Conservation (phyloP, 2,329 filamentous ascomycete species). For the Cordyceps farinosa region DNA sequence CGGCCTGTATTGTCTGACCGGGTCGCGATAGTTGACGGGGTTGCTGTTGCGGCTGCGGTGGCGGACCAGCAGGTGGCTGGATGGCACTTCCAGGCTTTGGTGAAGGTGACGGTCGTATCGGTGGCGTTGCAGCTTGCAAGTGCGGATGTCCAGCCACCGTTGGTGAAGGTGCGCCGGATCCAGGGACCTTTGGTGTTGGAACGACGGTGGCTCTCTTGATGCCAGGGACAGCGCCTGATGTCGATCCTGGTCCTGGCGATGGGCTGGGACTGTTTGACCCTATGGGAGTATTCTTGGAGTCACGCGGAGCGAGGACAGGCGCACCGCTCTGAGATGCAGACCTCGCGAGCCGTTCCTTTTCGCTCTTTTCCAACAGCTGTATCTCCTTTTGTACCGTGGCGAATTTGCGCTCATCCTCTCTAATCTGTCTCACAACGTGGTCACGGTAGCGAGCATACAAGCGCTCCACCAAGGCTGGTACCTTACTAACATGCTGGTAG, state of each 20-base stretch:
- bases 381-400: conserved; percentile 64
- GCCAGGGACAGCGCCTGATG: conserved; percentile 21
- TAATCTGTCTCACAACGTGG: conserved; percentile 65
- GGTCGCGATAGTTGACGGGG: conserved; percentile 21
- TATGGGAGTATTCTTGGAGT: conserved; percentile 27
- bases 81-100: conserved; percentile 30
- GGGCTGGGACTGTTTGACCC: conserved; percentile 26
- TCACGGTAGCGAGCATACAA: conserved; percentile 74
- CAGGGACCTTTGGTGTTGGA: conserved; percentile 34
- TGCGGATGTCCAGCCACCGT: conserved; percentile 29
- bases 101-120: conserved; percentile 28
- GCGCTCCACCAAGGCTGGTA: conserved; percentile 67
- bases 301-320: conserved; percentile 32
- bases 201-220: conserved; percentile 31
- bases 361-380: conserved; percentile 57
- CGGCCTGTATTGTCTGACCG: conserved; percentile 14
- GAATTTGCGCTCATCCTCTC: conserved; percentile 68
- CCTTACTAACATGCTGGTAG: conserved; percentile 60
- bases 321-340: conserved; percentile 34
- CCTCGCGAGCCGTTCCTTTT: conserved; percentile 36
- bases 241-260: conserved; percentile 24
- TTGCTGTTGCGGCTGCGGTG: conserved; percentile 29
- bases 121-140: conserved; percentile 27
- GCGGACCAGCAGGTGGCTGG: conserved; percentile 34
- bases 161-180: conserved; percentile 22